Percentiles rank a stretch among this genome's conserved stretches.
phyloP scores from a whole-genome alignment of 2,329 filamentous ascomycete genomes.

The Trichoderma sp. region DNA sequence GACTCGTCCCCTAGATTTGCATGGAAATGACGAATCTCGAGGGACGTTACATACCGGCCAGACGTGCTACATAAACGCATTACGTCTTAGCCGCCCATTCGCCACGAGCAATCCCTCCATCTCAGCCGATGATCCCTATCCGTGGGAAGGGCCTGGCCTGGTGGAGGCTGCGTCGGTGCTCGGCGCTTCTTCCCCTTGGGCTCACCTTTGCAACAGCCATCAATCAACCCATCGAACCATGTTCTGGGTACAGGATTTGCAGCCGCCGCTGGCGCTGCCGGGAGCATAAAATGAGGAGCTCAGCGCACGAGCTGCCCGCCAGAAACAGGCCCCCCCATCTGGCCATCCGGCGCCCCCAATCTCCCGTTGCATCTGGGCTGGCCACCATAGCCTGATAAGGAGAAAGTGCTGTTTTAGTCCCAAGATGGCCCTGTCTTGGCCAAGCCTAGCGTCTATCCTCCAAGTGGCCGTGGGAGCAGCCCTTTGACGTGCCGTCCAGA shows the following conservation, averaged over 20 bases:
- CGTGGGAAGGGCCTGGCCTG: background rate
- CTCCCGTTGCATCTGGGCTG: conserved; percentile 12
- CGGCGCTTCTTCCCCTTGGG: conserved; percentile 18
- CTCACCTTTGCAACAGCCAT: background rate
- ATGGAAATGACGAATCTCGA: conserved; percentile 12
- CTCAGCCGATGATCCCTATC: conserved; percentile 19
- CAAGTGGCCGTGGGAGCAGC: conserved; percentile 1
- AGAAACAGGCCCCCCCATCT: background rate
- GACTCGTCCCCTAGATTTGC: conserved; percentile 12
- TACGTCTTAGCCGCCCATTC: conserved; percentile 34
- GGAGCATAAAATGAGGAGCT: background rate
- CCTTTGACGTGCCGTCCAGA: background rate
- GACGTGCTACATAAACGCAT: conserved; percentile 32
- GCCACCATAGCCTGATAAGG: conserved; percentile 24
- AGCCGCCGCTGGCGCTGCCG: conserved; percentile 26
- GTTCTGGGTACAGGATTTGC: background rate
- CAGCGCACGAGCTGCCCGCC: background rate
- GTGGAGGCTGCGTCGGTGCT: conserved; percentile 17
- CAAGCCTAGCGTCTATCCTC: conserved; percentile 21
- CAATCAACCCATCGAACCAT: background rate
- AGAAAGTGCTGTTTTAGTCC: conserved; percentile 14
- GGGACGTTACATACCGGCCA: conserved; percentile 18
- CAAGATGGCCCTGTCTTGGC: conserved; percentile 25
- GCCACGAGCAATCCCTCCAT: conserved; percentile 23
- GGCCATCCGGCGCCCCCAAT: conserved; percentile 1